Base-by-base conservation (phyloP, 2,329 filamentous ascomycete species). In the Ophiostoma angusticollis region DNA sequence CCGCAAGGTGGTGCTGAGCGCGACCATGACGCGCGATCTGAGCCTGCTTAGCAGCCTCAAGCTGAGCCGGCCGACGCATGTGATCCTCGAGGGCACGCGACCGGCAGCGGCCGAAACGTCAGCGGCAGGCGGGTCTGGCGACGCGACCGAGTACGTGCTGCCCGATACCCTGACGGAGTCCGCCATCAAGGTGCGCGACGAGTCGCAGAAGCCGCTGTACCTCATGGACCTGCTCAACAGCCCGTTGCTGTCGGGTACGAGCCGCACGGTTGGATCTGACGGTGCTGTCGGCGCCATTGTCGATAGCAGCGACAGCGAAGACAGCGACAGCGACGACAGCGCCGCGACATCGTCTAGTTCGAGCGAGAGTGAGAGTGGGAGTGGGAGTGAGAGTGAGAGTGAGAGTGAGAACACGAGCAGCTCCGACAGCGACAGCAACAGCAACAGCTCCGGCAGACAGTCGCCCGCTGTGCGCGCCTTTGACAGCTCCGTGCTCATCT, bases 21-120 rank as follows among this genome's bases (percentile, higher is more conserved):
- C 89, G 6, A 95, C 89, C 0, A 85, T 96, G 75, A 93, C 87
- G 2, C 72, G 78, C 41, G 86, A 96, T 52, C 64, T 94, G 34
- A 83, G 81, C 25, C 78, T 91, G 44, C 63, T 96, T 16, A 80
- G 74, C 40, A 78, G 76, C 1, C 59, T 96, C 27, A 80, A 72
- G 43, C 65, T 96, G 22, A 66, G 69, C 21, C 69, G 82, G 37
- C 89, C 91, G 4, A 80, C 72, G 43, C 63, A 95, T 33, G 70
- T 95, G 1, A 71, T 85, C 1, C 68, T 94, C 12, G 80, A 87
- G 45, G 74, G 72, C 22, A 56, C 59, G 3, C 54, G 52, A 53
- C 58, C 24, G 52, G 55, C 34, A 34, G 40, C 4, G 47, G 49
- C 12, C 5, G n/a, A n/a, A n/a, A n/a, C n/a, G n/a, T 8, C 23